phyloP scores from a whole-genome alignment of 305 asterid genomes.

The Coffea humblotiana region DNA sequence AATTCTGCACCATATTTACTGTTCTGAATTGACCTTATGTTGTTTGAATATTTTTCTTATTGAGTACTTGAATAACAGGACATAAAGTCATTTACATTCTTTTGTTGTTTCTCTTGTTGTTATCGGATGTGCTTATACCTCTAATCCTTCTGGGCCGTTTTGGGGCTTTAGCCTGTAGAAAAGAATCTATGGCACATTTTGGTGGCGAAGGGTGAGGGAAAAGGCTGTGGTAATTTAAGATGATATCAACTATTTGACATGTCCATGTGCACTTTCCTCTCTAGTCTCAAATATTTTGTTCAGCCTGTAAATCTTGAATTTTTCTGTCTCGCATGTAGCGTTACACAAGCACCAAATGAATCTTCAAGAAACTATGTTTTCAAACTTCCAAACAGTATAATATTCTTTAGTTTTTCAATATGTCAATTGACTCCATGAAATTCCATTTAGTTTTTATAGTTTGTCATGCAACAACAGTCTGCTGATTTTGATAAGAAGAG shows the following conservation, averaged over 20 bases:
- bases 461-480: background rate
- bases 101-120: background rate
- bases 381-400: background rate
- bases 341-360: background rate
- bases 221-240: background rate
- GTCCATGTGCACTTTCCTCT: background rate
- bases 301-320: too few relatives aligned
- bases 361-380: background rate
- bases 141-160: background rate
- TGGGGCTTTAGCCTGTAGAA: background rate
- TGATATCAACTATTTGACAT: background rate
- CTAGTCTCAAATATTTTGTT: background rate
- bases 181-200: background rate
- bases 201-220: background rate
- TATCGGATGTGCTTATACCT: background rate
- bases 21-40: background rate
- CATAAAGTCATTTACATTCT: background rate
- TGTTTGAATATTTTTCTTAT: background rate
- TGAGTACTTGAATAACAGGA: background rate
- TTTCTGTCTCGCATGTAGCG: background rate
- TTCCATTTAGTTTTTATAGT: background rate
- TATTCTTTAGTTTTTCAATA: background rate
- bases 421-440: background rate
- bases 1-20: background rate
- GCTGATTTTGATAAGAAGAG: background rate